Conservation (phyloP, 2,329 filamentous ascomycete species). For the Cladosporium oxysporum region DNA sequence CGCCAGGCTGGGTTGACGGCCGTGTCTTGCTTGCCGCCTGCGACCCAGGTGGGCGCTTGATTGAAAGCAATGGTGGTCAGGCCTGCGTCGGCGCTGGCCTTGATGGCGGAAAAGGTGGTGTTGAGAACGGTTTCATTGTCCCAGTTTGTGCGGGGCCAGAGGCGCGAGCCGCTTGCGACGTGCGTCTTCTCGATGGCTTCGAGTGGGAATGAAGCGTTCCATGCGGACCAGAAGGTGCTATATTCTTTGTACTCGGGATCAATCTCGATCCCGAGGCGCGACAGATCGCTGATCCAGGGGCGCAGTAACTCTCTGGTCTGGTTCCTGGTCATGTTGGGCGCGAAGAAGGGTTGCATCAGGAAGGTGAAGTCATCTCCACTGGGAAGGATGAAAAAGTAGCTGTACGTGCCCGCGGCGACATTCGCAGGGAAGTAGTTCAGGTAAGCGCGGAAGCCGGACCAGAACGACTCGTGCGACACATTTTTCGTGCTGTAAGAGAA, state of each 20-base stretch:
- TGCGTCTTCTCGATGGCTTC: slow-evolving; percentile 16
- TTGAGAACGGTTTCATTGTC: slow-evolving; percentile 19
- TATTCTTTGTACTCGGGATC: slow-evolving; percentile 9
- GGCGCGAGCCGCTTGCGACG: slow-evolving; percentile 20
- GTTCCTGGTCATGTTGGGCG: slow-evolving; percentile 26
- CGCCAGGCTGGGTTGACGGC: slow-evolving; percentile 24
- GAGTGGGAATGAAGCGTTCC: slow-evolving; percentile 22
- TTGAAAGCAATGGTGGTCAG: slow-evolving; percentile 22
- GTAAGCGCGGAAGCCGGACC: slow-evolving; percentile 30
- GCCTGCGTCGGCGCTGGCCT: slow-evolving; percentile 16
- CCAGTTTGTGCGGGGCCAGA: slow-evolving; percentile 20
- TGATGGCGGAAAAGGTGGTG: slow-evolving; percentile 14
- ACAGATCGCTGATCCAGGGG: slow-evolving; percentile 21
- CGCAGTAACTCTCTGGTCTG: slow-evolving; percentile 26
- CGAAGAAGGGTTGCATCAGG: slow-evolving; percentile 38
- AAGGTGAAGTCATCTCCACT: slow-evolving; percentile 22
- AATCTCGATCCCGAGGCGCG: slow-evolving; percentile 10
- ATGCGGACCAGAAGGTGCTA: slow-evolving; percentile 20
- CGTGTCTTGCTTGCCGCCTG: slow-evolving; percentile 13
- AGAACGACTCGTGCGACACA: slow-evolving; percentile 32
- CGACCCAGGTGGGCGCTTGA: slow-evolving; percentile 10
- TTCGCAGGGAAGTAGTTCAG: slow-evolving; percentile 30
- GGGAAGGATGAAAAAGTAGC: slow-evolving; percentile 21
- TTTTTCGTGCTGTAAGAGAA: slow-evolving; percentile 26
- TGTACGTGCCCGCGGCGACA: slow-evolving; percentile 19